Conservation (phyloP, 345 rosid genomes). For the Eutrema heterophyllum region DNA sequence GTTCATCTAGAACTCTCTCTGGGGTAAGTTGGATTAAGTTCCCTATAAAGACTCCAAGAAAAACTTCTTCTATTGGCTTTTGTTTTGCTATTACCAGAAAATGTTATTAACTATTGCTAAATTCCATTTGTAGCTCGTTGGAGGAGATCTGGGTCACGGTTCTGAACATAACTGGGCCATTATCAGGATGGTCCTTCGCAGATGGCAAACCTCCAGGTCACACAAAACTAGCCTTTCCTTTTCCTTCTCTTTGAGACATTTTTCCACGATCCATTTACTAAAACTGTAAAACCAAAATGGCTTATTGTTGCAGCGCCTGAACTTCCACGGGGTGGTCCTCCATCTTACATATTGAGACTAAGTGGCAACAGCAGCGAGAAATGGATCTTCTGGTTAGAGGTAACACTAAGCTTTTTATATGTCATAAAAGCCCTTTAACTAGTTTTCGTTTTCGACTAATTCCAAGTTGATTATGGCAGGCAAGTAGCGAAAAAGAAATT, state of each 20-base stretch:
- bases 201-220: slow-evolving; percentile 70
- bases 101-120: background rate
- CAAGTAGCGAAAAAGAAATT: slow-evolving; percentile 42
- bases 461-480: slow-evolving; percentile 35
- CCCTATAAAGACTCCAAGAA: background rate
- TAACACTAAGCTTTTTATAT: slow-evolving; percentile 13
- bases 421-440: background rate
- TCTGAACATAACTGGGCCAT: slow-evolving; percentile 86
- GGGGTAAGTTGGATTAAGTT: slow-evolving; percentile 53
- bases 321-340: slow-evolving; percentile 57
- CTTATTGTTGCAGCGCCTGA: slow-evolving; percentile 55
- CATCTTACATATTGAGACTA: slow-evolving; percentile 79
- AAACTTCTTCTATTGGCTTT: background rate
- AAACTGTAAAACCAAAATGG: background rate
- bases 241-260: background rate
- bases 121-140: slow-evolving; percentile 52
- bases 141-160: slow-evolving; percentile 92
- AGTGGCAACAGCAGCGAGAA: slow-evolving; percentile 64
- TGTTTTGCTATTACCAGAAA: background rate
- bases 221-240: background rate
- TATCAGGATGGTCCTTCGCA: slow-evolving; percentile 92
- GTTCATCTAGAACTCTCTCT: slow-evolving; percentile 82
- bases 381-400: slow-evolving; percentile 96
- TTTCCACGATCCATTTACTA: background rate
- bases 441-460: background rate